These are phyloP conservation scores for Arabidopsis hybrid DNA, from an alignment of 441 rosid genomes.

Conservation along the genomic window DNA sequence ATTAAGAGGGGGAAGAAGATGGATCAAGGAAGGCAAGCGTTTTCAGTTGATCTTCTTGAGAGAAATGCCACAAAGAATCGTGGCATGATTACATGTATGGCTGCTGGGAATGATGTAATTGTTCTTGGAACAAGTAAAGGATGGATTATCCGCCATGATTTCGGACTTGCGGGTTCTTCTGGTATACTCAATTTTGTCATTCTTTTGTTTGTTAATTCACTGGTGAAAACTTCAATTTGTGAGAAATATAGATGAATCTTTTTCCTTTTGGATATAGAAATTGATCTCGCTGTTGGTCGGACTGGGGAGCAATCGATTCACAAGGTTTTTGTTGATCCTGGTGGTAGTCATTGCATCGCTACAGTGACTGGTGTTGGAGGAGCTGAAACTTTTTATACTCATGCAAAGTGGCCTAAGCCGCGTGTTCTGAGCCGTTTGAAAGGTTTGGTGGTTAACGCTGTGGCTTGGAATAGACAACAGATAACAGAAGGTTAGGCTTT, in stretches of 20 bases:
- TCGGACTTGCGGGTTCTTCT: constrained; percentile 79
- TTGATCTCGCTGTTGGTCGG: constrained; percentile 88
- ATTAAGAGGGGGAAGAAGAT: constrained; percentile 42
- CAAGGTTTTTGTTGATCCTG: constrained; percentile 96
- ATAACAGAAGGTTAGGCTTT: constrained; percentile 82
- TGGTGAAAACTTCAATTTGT: background rate
- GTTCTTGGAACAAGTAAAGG: constrained; percentile 94
- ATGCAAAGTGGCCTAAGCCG: constrained; percentile 96
- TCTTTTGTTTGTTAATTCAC: background rate
- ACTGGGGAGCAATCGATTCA: constrained; percentile 92
- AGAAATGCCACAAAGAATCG: constrained; percentile 90
- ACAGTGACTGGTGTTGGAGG: constrained; percentile 84
- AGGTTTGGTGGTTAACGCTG: constrained; percentile 87
- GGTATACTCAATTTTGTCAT: constrained; percentile 25
- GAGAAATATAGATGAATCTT: background rate
- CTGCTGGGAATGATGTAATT: constrained; percentile 98
- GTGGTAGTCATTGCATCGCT: constrained; percentile 96
- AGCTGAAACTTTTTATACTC: constrained; percentile 88
- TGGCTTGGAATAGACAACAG: constrained; percentile 96
- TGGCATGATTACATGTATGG: constrained; percentile 93
- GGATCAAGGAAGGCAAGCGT: constrained; percentile 88
- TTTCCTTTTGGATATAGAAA: constrained; percentile 55
- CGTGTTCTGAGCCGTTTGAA: constrained; percentile 77
- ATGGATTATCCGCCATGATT: constrained; percentile 94
- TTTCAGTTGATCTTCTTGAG: constrained; percentile 90